A percentile compares a stretch with the other conserved stretches of the same genome.
These are phyloP conservation scores for Fusarium anguioides DNA, from an alignment of 2,329 filamentous ascomycete species.

Conservation along the genomic window DNA sequence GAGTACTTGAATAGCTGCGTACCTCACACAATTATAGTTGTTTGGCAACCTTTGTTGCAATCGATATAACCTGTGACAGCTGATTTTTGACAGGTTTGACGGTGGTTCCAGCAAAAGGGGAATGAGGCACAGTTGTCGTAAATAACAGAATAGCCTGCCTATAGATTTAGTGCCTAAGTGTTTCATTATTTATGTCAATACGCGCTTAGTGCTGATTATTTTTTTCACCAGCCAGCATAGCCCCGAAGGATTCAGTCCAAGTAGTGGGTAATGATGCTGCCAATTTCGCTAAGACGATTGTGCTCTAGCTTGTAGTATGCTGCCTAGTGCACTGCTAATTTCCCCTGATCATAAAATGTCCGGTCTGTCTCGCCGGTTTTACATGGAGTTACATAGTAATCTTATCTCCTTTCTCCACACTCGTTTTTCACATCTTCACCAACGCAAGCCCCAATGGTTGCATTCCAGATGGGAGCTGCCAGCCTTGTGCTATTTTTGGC, in stretches of 20 bases:
- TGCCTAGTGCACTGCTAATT: not conserved
- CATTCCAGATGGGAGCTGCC: not conserved
- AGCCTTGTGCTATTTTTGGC: constrained; percentile 11
- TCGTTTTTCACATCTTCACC: not conserved
- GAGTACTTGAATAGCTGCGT: too few species aligned
- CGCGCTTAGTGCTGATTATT: too few species aligned
- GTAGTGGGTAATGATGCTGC: not conserved
- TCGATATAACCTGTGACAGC: too few species aligned
- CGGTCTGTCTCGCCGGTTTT: not conserved
- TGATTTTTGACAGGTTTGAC: too few species aligned
- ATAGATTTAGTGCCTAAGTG: too few species aligned
- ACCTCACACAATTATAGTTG: too few species aligned
- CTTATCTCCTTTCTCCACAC: not conserved
- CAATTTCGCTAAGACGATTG: constrained; percentile 11
- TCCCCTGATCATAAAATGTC: not conserved
- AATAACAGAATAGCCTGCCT: too few species aligned
- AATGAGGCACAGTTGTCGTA: too few species aligned
- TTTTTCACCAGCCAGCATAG: constrained; percentile 4
- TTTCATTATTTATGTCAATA: too few species aligned
- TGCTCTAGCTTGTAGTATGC: not conserved
- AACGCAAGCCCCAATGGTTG: constrained; percentile 1
- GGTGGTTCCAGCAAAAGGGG: too few species aligned
- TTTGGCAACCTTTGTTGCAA: too few species aligned
- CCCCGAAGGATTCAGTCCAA: constrained; percentile 8
- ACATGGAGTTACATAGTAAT: not conserved